phyloP scores from a whole-genome alignment of 2,329 filamentous ascomycete species.

The Xylariaceae sp. region DNA sequence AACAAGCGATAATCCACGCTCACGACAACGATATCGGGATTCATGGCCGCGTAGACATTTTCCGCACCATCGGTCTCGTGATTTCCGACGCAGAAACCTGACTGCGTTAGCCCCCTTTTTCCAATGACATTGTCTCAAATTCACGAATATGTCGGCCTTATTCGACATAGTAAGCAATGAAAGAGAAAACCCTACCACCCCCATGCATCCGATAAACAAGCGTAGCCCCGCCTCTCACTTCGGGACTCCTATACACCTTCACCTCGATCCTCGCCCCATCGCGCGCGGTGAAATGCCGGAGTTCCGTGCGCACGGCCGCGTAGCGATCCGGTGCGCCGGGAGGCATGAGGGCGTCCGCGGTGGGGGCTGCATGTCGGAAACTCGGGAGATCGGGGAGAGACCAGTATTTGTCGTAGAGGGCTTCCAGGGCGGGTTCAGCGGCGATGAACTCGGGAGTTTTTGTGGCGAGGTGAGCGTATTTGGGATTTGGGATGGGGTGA shows the following conservation, averaged over 20 bases:
- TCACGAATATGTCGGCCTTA: background rate
- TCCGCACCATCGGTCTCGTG: constrained; percentile 35
- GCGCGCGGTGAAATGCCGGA: constrained; percentile 29
- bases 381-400: constrained; percentile 19
- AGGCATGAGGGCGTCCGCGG: constrained; percentile 26
- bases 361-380: constrained; percentile 29
- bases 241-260: constrained; percentile 33
- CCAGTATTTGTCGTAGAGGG: constrained; percentile 29
- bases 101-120: no score
- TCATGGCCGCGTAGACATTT: constrained; percentile 33
- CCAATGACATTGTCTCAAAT: background rate
- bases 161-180: background rate
- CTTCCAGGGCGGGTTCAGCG: constrained; percentile 27
- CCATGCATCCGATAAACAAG: constrained; percentile 35
- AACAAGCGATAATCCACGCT: constrained; percentile 37
- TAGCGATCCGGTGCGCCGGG: constrained; percentile 32
- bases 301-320: constrained; percentile 32
- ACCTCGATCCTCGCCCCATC: constrained; percentile 34
- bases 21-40: constrained; percentile 34
- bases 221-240: constrained; percentile 20
- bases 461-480: constrained; percentile 33
- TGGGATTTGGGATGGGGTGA: constrained; percentile 33
- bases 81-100: constrained; percentile 25
- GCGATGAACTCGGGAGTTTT: constrained; percentile 32
- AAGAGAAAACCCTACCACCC: constrained; percentile 25